phyloP scores from a whole-genome alignment of 257 asterid genomes.

The Fraxinus pennsylvanica region DNA sequence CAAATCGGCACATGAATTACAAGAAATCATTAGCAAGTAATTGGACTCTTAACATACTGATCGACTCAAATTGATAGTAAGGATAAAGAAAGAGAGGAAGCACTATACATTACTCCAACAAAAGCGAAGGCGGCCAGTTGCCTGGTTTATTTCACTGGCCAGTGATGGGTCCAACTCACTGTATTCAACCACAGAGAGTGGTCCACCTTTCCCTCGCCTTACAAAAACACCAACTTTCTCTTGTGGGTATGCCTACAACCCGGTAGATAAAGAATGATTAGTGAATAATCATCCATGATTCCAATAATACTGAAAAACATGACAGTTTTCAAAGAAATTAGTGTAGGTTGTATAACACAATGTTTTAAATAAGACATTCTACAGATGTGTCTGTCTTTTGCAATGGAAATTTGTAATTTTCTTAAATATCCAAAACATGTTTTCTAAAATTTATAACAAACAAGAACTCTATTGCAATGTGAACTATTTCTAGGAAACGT shows the following conservation, averaged over 20 bases:
- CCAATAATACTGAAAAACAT: no score
- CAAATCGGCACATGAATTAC: neutral
- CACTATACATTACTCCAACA: slow-evolving; percentile 91
- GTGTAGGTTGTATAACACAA: no score
- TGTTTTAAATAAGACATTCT: no score
- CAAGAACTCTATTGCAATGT: neutral
- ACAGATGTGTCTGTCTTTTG: no score
- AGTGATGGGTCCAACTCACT: slow-evolving; percentile 79
- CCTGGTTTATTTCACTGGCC: slow-evolving; percentile 75
- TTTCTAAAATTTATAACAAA: neutral
- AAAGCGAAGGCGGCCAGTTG: slow-evolving; percentile 91
- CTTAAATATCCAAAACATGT: no score
- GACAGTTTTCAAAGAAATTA: no score
- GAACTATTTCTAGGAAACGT: neutral
- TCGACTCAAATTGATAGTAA: neutral
- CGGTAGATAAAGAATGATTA: neutral
- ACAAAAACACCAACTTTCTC: slow-evolving; percentile 98
- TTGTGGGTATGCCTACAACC: slow-evolving; percentile 85
- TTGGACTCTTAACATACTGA: neutral
- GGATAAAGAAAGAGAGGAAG: slow-evolving; percentile 12
- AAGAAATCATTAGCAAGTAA: neutral
- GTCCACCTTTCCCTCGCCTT: slow-evolving; percentile 90
- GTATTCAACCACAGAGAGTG: slow-evolving; percentile 91
- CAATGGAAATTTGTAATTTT: no score
- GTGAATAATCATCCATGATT: no score